Percentiles rank a stretch among this genome's conserved stretches.
phyloP scores from a whole-genome alignment of 306 rosid species.

The Prunus mira region DNA sequence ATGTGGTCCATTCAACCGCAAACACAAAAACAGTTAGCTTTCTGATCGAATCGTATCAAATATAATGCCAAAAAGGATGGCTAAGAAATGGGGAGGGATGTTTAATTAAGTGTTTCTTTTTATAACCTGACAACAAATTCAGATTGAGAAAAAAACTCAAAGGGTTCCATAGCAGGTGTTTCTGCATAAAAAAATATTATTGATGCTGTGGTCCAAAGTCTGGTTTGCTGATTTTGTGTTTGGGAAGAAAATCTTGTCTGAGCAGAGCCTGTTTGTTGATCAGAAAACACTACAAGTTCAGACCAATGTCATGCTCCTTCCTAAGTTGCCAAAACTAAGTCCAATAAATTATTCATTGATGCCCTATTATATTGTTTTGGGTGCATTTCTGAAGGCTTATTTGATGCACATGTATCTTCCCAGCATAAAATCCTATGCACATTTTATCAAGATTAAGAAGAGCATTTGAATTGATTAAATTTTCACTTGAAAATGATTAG shows the following conservation, averaged over 20 bases:
- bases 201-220: neutral
- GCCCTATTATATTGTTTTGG: neutral
- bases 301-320: neutral
- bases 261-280: constrained; percentile 5
- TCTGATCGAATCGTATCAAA: neutral
- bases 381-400: neutral
- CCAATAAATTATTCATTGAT: neutral
- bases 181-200: neutral
- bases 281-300: neutral
- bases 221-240: neutral
- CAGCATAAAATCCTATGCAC: neutral
- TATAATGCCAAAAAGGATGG: neutral
- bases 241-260: neutral
- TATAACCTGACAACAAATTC: neutral
- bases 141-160: neutral
- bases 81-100: neutral
- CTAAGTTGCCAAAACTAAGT: neutral
- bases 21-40: neutral
- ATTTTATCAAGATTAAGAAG: neutral
- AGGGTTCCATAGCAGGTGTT: neutral
- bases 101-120: neutral
- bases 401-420: neutral
- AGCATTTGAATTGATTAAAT: neutral
- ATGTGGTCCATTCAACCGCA: constrained; percentile 9
- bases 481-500: neutral